A percentile compares a stretch with the other conserved stretches of the same genome.
phyloP scores from a whole-genome alignment of 352 stramenopile genomes.

The Phytophthora nicotianae region DNA sequence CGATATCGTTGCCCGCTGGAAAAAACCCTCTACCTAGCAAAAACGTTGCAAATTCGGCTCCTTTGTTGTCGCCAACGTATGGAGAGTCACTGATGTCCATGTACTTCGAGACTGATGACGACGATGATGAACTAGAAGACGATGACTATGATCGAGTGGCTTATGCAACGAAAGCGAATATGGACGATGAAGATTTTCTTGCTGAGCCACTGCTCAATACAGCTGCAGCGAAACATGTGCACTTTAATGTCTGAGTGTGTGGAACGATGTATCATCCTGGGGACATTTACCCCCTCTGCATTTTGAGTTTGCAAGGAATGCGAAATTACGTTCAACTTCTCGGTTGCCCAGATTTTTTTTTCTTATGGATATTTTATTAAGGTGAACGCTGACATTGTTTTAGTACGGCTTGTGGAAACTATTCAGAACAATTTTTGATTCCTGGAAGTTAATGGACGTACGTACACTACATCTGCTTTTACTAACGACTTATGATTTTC shows the following conservation, averaged over 20 bases:
- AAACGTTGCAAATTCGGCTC: slow-evolving; percentile 18
- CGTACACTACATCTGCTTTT: neutral
- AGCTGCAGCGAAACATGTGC: slow-evolving; percentile 16
- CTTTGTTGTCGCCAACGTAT: slow-evolving; percentile 50
- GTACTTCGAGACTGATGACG: slow-evolving; percentile 58
- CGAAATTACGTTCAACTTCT: neutral
- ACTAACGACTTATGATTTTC: neutral
- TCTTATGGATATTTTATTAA: too few species aligned
- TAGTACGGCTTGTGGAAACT: too few species aligned
- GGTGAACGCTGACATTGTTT: too few species aligned
- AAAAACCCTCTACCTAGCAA: slow-evolving; percentile 21
- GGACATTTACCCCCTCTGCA: too few species aligned
- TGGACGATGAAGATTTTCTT: slow-evolving; percentile 36
- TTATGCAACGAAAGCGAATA: slow-evolving; percentile 32
- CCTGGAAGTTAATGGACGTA: too few species aligned
- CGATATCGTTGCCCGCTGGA: slow-evolving; percentile 45
- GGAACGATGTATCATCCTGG: neutral
- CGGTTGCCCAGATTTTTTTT: too few species aligned
- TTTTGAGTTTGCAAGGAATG: neutral
- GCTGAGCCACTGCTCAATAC: slow-evolving; percentile 55
- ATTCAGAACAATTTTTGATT: too few species aligned
- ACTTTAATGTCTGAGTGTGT: slow-evolving; percentile 16
- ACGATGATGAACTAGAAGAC: slow-evolving; percentile 36
- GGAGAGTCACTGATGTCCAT: slow-evolving; percentile 45
- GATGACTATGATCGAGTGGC: slow-evolving; percentile 11